Conservation (phyloP, 139 green algal genomes). For the Chlamydomonas incerta region DNA sequence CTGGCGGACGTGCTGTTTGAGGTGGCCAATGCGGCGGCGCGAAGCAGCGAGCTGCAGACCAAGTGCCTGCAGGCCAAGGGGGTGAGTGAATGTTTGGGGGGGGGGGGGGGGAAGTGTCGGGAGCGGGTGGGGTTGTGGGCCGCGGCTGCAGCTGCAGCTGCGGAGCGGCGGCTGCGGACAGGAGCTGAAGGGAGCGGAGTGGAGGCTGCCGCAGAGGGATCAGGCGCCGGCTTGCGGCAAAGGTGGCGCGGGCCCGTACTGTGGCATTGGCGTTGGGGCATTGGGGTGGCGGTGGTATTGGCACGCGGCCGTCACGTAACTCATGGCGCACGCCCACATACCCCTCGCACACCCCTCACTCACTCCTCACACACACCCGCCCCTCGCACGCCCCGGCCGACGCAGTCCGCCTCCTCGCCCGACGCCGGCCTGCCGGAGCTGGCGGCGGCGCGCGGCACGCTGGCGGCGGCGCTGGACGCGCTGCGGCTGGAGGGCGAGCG, state of each 20-base stretch:
- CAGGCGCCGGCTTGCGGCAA: no score
- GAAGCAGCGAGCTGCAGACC: conserved; percentile 32
- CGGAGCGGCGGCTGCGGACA: no score
- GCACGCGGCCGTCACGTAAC: no score
- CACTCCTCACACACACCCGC: not conserved
- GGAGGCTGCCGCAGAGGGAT: no score
- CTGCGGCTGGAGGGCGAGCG: conserved; percentile 42
- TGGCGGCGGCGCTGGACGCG: conserved; percentile 14
- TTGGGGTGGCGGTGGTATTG: no score
- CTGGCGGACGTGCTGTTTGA: conserved; percentile 40
- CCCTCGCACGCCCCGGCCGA: not conserved
- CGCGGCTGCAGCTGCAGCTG: no score
- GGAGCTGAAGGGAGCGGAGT: no score
- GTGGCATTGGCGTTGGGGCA: no score
- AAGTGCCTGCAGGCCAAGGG: conserved; percentile 23
- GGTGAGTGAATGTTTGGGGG: not conserved
- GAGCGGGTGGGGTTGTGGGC: not conserved
- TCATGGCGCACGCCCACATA: no score
- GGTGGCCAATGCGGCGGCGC: conserved; percentile 36
- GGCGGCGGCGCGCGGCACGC: not conserved
- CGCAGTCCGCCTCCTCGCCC: conserved; percentile 38
- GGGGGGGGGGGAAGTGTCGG: not conserved
- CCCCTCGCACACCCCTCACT: not conserved
- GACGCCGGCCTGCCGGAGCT: conserved; percentile 36
- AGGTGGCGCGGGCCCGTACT: no score